Percentiles rank a stretch among this genome's conserved stretches.
Evolutionary conservation across 352 stramenopile species (phyloP).

Genomic region (Globisporangium spinosum): DNA sequence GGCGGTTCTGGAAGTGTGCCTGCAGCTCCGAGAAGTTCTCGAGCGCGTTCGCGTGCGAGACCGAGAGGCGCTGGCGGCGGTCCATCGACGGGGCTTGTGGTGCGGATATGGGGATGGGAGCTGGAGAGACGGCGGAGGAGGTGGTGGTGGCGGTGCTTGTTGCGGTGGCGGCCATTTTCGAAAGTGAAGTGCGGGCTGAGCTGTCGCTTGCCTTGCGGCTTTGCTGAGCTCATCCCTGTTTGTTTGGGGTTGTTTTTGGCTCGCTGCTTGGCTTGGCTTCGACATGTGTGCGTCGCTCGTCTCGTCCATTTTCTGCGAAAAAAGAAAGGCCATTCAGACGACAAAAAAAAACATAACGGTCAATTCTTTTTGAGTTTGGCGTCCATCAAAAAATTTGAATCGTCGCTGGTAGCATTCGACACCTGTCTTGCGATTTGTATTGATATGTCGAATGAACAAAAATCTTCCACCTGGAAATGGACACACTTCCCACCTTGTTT

Average conservation of each 20-base stretch:
- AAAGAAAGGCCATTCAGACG: not conserved
- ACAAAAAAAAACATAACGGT: constrained; percentile 12
- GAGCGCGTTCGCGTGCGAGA: constrained; percentile 73
- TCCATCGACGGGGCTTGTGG: constrained; percentile 4
- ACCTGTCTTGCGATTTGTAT: not conserved
- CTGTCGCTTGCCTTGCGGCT: not conserved
- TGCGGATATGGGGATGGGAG: not conserved
- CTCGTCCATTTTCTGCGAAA: not conserved
- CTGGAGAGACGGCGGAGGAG: not conserved
- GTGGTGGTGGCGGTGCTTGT: not conserved
- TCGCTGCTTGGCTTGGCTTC: not conserved
- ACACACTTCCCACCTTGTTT: not conserved
- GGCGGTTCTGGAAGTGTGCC: constrained; percentile 43
- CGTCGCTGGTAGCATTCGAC: not conserved
- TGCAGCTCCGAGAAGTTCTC: constrained; percentile 63
- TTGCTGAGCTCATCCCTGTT: not conserved
- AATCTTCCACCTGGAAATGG: not conserved
- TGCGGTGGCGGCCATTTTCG: constrained; percentile 17
- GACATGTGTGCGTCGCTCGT: not conserved
- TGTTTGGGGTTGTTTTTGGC: not conserved
- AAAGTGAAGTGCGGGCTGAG: constrained; percentile 12
- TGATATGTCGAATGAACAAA: not conserved
- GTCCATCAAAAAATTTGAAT: constrained; percentile 4
- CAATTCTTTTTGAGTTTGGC: constrained; percentile 10
- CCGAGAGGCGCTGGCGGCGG: constrained; percentile 44